Base-by-base conservation (phyloP, 2,329 filamentous ascomycete genomes). In the Botryotinia convoluta region DNA sequence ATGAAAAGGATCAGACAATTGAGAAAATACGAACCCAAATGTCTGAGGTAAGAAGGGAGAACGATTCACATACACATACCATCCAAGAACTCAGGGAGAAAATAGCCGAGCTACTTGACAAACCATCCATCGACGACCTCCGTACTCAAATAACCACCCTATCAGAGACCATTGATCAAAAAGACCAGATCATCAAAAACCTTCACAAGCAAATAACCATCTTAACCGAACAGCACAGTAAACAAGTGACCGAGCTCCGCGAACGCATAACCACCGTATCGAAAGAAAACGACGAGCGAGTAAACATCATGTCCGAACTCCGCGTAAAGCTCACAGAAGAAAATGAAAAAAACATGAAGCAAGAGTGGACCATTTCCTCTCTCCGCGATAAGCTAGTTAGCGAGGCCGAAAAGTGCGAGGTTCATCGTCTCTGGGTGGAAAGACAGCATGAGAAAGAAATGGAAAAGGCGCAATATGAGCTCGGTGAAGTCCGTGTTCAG, bases 401-500 rank as follows among this genome's bases (percentile, higher is more conserved):
- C 14, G 51, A 57, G 3, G 51, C 51, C 0, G 51, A 57, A 7
- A 57, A 18, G 16, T 29, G n/a, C n/a, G n/a, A 57, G 26, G 10
- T 9, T 3, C 51, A 29, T 8, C n/a, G 51, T 0, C n/a, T 29
- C 14, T 57, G n/a, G n/a, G n/a, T 4, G 0, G 51, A 57, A 7
- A 1, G n/a, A 57, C 51, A 57, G 2, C n/a, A 29, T 2, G 1
- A 57, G 14, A 18, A 7, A 7, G 51, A 16, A 0, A 3, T 29
- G 12, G 51, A 57, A 29, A 14, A 57, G n/a, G 51, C n/a, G n/a
- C 51, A 57, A 1, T 29, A 57, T 14, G 26, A 29, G 26, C 16
- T 57, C 0, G n/a, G 14, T 0, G 51, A 29, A 18, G 14, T n/a
- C 6, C 14, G n/a, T 0, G 7, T 8, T 0, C n/a, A 57, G n/a